These are phyloP conservation scores for Articulospora tetracladia DNA, from an alignment of 495 filamentous ascomycete species.

Conservation along the genomic window DNA sequence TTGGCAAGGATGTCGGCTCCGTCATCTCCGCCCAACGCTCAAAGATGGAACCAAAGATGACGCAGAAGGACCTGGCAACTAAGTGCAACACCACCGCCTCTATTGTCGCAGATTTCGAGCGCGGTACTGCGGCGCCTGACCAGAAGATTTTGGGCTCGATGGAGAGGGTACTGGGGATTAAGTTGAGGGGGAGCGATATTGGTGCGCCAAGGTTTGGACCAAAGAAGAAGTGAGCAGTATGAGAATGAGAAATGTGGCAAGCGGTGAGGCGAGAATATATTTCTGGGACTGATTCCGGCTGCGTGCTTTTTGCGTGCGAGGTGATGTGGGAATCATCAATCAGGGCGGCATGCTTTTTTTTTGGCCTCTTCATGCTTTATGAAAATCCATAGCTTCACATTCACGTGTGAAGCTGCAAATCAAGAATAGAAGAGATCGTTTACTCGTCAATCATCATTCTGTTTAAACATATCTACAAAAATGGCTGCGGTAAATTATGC, in stretches of 20 bases:
- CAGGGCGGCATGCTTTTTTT: not conserved
- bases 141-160: conserved; percentile 78
- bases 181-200: conserved; percentile 75
- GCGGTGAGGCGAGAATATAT: not conserved
- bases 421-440: not conserved
- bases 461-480: conserved; percentile 6
- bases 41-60: conserved; percentile 80
- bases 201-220: conserved; percentile 71
- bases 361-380: conserved; percentile 5
- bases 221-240: conserved; percentile 26
- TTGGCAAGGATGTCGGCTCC: conserved; percentile 73
- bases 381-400: not conserved
- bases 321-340: too few relatives aligned
- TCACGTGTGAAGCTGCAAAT: not conserved
- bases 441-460: not conserved
- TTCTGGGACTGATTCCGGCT: not conserved
- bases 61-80: conserved; percentile 92
- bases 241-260: not conserved
- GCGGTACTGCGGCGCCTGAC: conserved; percentile 73
- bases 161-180: conserved; percentile 82
- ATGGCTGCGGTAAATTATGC: conserved; percentile 1
- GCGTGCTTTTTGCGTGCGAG: not conserved
- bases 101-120: conserved; percentile 82
- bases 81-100: conserved; percentile 85
- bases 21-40: conserved; percentile 72